Evolutionary conservation across 169 alveolate species (phyloP).

Genomic region (Plasmodium cynomolgi): DNA sequence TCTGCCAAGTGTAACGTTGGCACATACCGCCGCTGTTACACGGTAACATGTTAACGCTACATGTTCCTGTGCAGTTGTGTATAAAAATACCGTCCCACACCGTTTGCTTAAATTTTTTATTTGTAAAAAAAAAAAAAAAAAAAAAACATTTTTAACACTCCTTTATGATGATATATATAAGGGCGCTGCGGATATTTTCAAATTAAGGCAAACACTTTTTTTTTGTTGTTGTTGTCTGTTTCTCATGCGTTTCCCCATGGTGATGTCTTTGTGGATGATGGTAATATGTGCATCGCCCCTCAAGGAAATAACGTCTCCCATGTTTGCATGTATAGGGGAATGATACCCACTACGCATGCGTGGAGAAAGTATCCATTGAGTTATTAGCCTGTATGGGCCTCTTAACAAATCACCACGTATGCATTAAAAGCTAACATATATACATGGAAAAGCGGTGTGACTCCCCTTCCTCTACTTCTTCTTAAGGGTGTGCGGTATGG

Average conservation of each 20-base stretch:
- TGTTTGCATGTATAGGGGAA: neutral
- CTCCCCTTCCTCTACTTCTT: conserved; percentile 17
- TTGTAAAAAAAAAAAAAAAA: neutral
- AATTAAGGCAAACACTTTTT: neutral
- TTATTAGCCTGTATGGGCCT: neutral
- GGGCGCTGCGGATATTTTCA: neutral
- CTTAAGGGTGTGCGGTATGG: conserved; percentile 58
- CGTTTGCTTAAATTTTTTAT: neutral
- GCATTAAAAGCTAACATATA: neutral
- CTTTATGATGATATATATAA: neutral
- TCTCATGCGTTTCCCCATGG: neutral
- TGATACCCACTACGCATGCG: neutral
- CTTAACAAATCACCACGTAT: neutral
- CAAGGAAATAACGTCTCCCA: neutral
- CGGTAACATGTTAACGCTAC: neutral
- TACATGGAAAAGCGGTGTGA: neutral
- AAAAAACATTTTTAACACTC: neutral
- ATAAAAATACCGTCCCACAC: neutral
- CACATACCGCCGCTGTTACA: neutral
- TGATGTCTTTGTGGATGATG: neutral
- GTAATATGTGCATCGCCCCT: neutral
- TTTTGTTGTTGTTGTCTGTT: neutral
- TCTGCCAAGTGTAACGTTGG: neutral
- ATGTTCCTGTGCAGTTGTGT: neutral
- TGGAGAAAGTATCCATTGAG: neutral